Base-by-base conservation (phyloP, 1,139 yeast genomes). In the Candida gigantensis region DNA sequence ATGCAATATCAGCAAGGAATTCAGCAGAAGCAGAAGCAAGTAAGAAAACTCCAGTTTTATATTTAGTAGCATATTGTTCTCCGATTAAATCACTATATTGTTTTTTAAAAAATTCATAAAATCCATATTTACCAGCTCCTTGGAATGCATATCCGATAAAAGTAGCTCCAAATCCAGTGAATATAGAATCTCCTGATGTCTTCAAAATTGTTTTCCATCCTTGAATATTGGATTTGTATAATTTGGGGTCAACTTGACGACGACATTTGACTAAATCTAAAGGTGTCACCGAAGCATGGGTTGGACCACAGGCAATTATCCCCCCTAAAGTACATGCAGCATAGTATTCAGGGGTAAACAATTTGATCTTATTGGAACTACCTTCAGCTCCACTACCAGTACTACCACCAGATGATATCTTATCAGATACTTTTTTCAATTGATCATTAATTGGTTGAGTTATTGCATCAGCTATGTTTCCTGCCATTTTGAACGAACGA, bases 111-210 rank as follows among this genome's bases (percentile, higher is more conserved):
- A 70, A 75, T 65, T 90, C 97, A 65, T 90, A 90, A 63, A 88
- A 83, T 30, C 97, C 97, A 65, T 89, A 90, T 66, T 90, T 90
- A 53, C 96, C 96, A 41, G 96, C 95, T 53, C 97, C 97, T 67
- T 90, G 97, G 53, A 88, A 68, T 10, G 96, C 82, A 66, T 90
- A 90, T 29, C 97, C 97, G 44, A 89, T 74, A 47, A 85, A 78
- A 4, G 97, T 90, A 31, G 97, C 96, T 31, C 95, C 94, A 49
- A 87, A 58, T 52, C 97, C 97, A 13, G 95, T 83, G 63, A 79
- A 84, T 41, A 89, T 69, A 36, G 87, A 89, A 41, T 78, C 79
- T 25, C 97, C 97, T 58, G 79, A 83, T 19, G 81, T 73, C 51
- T 75, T 77, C 50, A 86, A 60, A 55, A 90, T 89, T 20, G 81